Conservation (phyloP, 495 filamentous ascomycete genomes). For the Aspergillus nidulans region DNA sequence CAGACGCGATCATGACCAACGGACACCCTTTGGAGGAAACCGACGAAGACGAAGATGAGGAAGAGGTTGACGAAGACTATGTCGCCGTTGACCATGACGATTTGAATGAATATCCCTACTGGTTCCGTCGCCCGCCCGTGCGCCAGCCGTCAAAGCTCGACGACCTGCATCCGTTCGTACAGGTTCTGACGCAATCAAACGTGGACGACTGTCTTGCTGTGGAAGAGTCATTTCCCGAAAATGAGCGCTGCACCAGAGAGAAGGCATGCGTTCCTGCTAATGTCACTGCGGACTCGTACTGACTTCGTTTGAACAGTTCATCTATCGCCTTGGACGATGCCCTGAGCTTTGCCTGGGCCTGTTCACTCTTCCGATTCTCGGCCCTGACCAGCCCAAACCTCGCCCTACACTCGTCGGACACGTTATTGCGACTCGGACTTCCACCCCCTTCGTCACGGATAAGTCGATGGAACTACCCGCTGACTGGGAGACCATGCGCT, state of each 20-base stretch:
- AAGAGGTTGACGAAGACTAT: conserved; percentile 42
- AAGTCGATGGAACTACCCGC: conserved; percentile 67
- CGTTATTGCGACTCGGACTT: conserved; percentile 69
- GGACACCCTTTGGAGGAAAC: conserved; percentile 31
- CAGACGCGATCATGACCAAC: conserved; percentile 29
- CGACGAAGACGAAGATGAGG: conserved; percentile 38
- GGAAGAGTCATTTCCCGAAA: conserved; percentile 71
- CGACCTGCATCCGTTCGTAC: conserved; percentile 63
- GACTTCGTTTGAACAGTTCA: conserved; percentile 50
- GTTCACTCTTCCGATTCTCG: conserved; percentile 55
- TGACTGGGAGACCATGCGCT: conserved; percentile 53
- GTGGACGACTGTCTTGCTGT: conserved; percentile 71
- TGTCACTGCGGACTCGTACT: not conserved
- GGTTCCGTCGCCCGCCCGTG: conserved; percentile 40
- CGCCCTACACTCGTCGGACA: conserved; percentile 68
- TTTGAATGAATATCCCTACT: conserved; percentile 39
- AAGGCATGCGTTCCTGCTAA: conserved; percentile 57
- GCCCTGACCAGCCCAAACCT: conserved; percentile 40
- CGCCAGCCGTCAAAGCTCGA: conserved; percentile 42
- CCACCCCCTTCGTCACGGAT: conserved; percentile 61
- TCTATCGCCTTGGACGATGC: conserved; percentile 73
- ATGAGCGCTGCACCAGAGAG: conserved; percentile 68
- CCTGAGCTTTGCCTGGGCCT: conserved; percentile 79
- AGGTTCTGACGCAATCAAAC: conserved; percentile 67
- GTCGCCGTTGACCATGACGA: conserved; percentile 43